Conservation (phyloP, 495 filamentous ascomycete genomes). For the Neurospora sp. region DNA sequence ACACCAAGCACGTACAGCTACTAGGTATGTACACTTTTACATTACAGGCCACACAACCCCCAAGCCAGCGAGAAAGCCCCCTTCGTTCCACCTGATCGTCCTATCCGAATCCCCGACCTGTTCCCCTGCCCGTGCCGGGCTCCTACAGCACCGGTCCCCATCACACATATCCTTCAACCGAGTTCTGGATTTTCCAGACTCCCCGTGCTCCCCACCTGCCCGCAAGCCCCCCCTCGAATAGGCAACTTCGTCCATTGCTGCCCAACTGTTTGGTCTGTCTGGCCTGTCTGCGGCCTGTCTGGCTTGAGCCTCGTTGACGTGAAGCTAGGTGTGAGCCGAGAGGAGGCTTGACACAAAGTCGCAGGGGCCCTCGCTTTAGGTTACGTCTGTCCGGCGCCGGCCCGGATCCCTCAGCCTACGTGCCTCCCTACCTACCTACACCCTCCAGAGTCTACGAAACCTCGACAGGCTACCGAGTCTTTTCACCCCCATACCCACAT, state of each 20-base stretch:
- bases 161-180: slow-evolving; percentile 13
- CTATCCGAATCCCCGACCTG: background rate
- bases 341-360: background rate
- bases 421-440: background rate
- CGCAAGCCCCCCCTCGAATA: slow-evolving; percentile 7
- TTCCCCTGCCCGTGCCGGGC: slow-evolving; percentile 3
- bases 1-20: background rate
- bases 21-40: background rate
- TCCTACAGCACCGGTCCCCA: slow-evolving; percentile 11
- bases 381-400: background rate
- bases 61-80: background rate
- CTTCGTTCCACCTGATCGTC: slow-evolving; percentile 1
- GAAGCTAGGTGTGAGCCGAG: slow-evolving; percentile 3
- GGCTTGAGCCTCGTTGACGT: slow-evolving; percentile 6
- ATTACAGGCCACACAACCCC: background rate
- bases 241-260: slow-evolving; percentile 18
- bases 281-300: slow-evolving; percentile 6
- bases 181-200: slow-evolving; percentile 8
- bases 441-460: background rate
- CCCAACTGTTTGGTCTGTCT: slow-evolving; percentile 15
- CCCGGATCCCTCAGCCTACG: background rate
- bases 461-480: background rate
- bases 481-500: background rate
- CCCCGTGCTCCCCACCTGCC: slow-evolving; percentile 13
- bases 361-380: background rate